Evolutionary conservation across 495 filamentous ascomycete species (phyloP), one percentile per base, ranked within the genome.

Genomic region (Pyrenopolyporus hunteri): DNA sequence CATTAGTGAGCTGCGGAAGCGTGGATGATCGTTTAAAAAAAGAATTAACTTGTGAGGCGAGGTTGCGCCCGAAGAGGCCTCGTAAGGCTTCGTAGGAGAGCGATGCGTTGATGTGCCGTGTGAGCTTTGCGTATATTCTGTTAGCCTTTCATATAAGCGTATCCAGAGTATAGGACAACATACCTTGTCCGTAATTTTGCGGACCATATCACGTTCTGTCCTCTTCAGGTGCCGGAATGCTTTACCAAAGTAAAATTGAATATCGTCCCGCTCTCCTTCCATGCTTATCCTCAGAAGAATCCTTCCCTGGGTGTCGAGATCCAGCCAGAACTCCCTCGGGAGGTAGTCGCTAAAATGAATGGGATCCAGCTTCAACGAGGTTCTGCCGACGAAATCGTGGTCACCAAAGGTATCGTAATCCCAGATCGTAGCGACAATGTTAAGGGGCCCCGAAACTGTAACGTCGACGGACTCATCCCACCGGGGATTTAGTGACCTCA

Each of bases 401-500:
- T 99, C 95, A 35, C 95, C 94, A 52, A 99, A 85, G 10, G 91
- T 88, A 77, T 99, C 95, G 86, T 93, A 95, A 76, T 99, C 95
- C 95, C 95, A 99, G 20, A 98, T 89, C 1, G 94, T 99, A 19
- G 92, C 93, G 61, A 97, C 94, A 65, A 99, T 87, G 65, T 96
- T 97, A 33, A 98, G 78, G 28, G 93, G 85, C 1, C 95, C 93
- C 48, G 89, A 85, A 0, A 95, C 96, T 16, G 92, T 93, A 64
- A 99, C 97, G 68, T 99, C 95, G 11, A 97, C 87, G 2, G 91
- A 88, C 75, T 98, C 95, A 66, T 99, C 95, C 95, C 95, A 99
- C 11, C 95, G 87, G 14, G 95, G 95, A 69, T 95, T 99, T 16
- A 99, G 82, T 64, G 88, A 96, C 53, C 87, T 84, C 73, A 93